These are phyloP conservation scores for Citrullus amarus DNA, from an alignment of 306 rosid genomes.

Conservation along the genomic window DNA sequence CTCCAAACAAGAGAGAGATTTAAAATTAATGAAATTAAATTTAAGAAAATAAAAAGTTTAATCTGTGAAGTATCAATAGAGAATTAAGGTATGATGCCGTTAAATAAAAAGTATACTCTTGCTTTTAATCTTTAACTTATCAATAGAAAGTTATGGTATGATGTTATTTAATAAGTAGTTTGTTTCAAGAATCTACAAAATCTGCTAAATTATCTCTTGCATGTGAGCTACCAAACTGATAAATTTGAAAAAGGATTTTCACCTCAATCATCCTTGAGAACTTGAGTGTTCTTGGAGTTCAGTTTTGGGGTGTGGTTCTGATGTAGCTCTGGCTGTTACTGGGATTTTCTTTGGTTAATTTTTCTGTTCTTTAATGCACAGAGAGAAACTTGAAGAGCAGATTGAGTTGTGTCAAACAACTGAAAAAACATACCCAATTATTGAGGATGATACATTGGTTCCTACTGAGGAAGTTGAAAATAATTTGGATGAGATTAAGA, in stretches of 20 bases:
- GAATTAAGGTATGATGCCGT: no score
- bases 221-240: neutral
- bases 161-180: neutral
- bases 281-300: neutral
- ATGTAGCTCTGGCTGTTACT: neutral
- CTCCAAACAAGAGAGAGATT: neutral
- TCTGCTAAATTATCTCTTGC: neutral
- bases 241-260: neutral
- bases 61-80: no score
- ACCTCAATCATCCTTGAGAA: neutral
- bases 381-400: conserved; percentile 27
- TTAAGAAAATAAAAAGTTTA: no score
- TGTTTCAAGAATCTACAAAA: neutral
- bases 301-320: neutral
- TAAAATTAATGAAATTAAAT: neutral
- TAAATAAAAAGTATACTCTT: no score
- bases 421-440: conserved; percentile 16
- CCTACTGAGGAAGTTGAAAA: conserved; percentile 10
- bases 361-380: conserved; percentile 10
- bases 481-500: conserved; percentile 12
- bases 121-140: neutral
- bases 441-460: conserved; percentile 7
- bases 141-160: neutral
- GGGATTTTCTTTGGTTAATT: neutral
- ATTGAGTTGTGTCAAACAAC: conserved; percentile 6